Percentiles rank a stretch among this genome's conserved stretches.
Evolutionary conservation across 179 eudicot genomes (phyloP).

Genomic region (Carnegiea gigantea): DNA sequence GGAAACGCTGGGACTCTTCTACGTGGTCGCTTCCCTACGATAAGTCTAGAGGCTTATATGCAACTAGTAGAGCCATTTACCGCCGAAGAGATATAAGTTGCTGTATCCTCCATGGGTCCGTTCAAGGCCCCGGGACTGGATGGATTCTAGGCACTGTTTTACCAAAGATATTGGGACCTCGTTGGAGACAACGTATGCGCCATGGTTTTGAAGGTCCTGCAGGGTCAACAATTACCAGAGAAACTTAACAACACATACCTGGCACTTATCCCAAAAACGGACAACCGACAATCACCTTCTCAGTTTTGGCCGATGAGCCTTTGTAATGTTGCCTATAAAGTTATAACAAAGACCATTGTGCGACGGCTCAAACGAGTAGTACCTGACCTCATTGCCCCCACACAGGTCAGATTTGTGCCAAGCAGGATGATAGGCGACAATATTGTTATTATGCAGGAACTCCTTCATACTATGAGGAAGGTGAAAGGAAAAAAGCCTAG

Average conservation of each 20-base stretch:
- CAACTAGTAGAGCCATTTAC: no score
- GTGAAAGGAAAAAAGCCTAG: no score
- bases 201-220: background rate
- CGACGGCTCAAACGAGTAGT: background rate
- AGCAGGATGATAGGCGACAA: background rate
- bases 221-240: background rate
- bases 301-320: background rate
- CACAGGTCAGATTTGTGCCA: background rate
- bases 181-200: rapidly evolving
- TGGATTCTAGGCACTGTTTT: background rate
- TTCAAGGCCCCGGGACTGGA: background rate
- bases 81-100: background rate
- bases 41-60: no score
- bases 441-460: background rate
- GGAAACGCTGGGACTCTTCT: no score
- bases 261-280: background rate
- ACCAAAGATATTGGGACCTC: background rate
- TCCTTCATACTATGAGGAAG: no score
- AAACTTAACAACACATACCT: background rate
- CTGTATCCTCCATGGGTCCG: background rate
- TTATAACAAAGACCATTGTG: background rate
- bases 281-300: background rate
- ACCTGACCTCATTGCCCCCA: background rate
- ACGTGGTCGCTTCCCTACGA: background rate
- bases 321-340: background rate